Evolutionary conservation across 345 rosid genomes (phyloP).

Genomic region (Mercurialis annua): DNA sequence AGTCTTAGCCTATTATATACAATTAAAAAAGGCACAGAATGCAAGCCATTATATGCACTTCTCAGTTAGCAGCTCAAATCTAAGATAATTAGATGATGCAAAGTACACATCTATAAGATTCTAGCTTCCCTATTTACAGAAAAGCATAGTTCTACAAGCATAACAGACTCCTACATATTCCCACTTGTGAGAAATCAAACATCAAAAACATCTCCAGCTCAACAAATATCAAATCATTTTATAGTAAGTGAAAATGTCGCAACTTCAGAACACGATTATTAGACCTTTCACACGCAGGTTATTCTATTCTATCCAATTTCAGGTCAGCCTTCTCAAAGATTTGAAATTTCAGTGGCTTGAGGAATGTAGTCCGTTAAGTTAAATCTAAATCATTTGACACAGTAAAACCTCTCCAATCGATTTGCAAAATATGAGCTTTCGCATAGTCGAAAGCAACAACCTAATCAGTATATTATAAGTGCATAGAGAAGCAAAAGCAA

Average conservation of each 20-base stretch:
- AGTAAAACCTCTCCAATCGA: neutral
- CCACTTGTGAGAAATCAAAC: neutral
- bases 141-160: neutral
- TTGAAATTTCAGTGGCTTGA: neutral
- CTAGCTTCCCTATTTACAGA: neutral
- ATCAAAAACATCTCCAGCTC: neutral
- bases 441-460: neutral
- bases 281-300: neutral
- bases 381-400: neutral
- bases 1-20: neutral
- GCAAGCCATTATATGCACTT: neutral
- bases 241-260: neutral
- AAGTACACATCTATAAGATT: neutral
- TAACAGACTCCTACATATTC: neutral
- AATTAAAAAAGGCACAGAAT: neutral
- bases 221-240: neutral
- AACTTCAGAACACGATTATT: neutral
- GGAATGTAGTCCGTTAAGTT: neutral
- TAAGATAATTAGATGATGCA: neutral
- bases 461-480: neutral
- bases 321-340: neutral
- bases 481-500: constrained; percentile 3
- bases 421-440: neutral
- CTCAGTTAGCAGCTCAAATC: no score
- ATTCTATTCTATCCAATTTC: neutral